Evolutionary conservation across 805 yeast species (phyloP).

Genomic region (Candida michaelii): DNA sequence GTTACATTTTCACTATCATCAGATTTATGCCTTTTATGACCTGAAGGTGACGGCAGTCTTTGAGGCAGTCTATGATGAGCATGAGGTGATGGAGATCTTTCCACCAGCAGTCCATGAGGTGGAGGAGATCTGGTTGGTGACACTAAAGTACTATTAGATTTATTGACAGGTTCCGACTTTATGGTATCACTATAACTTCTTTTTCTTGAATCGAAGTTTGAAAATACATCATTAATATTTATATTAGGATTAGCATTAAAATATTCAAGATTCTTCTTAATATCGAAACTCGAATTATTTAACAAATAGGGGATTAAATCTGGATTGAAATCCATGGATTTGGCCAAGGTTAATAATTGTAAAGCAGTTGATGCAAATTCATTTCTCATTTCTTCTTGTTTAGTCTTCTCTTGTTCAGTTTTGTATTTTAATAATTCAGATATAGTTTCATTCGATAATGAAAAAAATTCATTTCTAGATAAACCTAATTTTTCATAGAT

Average conservation of each 20-base stretch:
- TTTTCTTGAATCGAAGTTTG: constrained; percentile 10
- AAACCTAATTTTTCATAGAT: constrained; percentile 2
- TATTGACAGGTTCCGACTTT: constrained; percentile 10
- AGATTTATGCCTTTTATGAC: constrained; percentile 24
- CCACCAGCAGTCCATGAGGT: constrained; percentile 27
- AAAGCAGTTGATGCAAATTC: constrained; percentile 33
- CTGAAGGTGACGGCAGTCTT: constrained; percentile 23
- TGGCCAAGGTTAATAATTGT: constrained; percentile 34
- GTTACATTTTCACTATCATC: constrained; percentile 22
- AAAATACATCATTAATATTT: constrained; percentile 17
- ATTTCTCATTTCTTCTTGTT: constrained; percentile 34
- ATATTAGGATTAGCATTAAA: constrained; percentile 19
- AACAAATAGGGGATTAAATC: constrained; percentile 40
- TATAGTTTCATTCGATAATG: constrained; percentile 36
- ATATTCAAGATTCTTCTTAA: constrained; percentile 14
- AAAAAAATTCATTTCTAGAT: constrained; percentile 19
- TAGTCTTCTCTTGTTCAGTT: constrained; percentile 44
- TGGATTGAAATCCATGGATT: constrained; percentile 32
- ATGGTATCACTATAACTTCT: constrained; percentile 26
- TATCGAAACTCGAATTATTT: constrained; percentile 13
- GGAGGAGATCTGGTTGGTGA: constrained; percentile 33
- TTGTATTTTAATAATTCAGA: constrained; percentile 34
- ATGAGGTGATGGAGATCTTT: constrained; percentile 16
- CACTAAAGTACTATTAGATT: constrained; percentile 17
- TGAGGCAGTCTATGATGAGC: constrained; percentile 24